Conservation (phyloP, 129 eudicot genomes). For the Ambrosia trifida region DNA sequence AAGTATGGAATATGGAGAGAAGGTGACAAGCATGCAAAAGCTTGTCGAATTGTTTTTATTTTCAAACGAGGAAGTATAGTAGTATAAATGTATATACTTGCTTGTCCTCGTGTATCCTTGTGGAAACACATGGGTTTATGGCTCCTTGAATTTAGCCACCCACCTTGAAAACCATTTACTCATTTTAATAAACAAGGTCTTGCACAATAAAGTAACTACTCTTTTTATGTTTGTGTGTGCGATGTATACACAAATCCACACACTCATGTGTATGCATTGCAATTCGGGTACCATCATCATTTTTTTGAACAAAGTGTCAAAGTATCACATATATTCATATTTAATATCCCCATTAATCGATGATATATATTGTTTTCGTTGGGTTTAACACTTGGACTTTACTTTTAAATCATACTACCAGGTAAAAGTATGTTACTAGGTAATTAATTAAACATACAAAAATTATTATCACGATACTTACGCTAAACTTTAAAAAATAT, state of each 20-base stretch:
- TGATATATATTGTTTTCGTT: not conserved
- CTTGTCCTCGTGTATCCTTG: conserved; percentile 31
- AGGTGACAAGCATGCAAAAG: conserved; percentile 41
- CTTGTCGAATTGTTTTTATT: conserved; percentile 46
- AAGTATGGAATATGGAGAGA: not conserved
- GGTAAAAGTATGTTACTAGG: too few species aligned
- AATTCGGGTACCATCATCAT: conserved; percentile 35
- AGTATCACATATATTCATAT: conserved; percentile 14
- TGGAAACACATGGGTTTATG: conserved; percentile 37
- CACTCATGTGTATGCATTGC: conserved; percentile 29
- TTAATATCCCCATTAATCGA: conserved; percentile 26
- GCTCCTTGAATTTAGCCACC: conserved; percentile 46
- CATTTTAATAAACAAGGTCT: conserved; percentile 24
- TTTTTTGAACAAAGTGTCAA: conserved; percentile 32
- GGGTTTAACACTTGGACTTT: not conserved
- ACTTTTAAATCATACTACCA: not conserved
- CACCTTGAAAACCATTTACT: conserved; percentile 29
- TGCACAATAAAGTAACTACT: conserved; percentile 48
- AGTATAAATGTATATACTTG: not conserved
- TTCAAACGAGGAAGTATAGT: conserved; percentile 29
- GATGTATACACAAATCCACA: conserved; percentile 45
- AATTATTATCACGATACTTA: too few species aligned
- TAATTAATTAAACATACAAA: too few species aligned
- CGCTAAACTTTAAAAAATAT: too few species aligned
- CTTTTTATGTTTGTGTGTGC: conserved; percentile 50